Evolutionary conservation across 495 filamentous ascomycete species (phyloP), one percentile per base, ranked within the genome.

Genomic region (Bathelium albidoporum): DNA sequence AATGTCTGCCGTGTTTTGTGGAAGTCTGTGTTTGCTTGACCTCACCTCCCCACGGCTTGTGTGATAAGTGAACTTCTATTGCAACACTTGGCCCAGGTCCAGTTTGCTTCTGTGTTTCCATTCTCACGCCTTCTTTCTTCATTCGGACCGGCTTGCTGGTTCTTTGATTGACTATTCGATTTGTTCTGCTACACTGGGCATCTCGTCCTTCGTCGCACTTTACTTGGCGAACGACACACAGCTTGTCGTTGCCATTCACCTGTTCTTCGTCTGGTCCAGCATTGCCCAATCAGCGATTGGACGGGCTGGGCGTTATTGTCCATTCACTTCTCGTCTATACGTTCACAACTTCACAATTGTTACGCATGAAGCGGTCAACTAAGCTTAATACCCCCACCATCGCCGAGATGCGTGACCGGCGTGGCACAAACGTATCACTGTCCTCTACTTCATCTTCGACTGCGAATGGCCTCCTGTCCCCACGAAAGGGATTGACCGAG

Each of bases 401-500:
- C 24, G 49, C 49, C 2, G 49, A 59, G 7, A 76, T 76, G 74
- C 73, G 73, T 59, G 72, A 72, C 61, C 64, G 74, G 32, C 68
- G 71, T 43, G 73, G 73, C 58, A 71, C 73, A 14, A 70, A 67
- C 53, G 68, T 76, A 49, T 70, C 69, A 1, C 65, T 72, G 10
- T 73, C 72, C 10, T 69, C 74, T 53, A 66, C 69, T 34, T 65
- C 69, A 12, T 73, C 71, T 29, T 65, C 66, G 32, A 67, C 59
- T 58, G 72, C 73, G 7, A 64, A 68, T 26, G 55, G 62, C 18
- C 69, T 73, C 52, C 64, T 69, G n/a, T 83, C 83, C 0, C 82
- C 81, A 22, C 78, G 83, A 26, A 82, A 83, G 66, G 83, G 73
- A 69, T 82, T 85, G 70, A 81, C 83, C 67, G 83, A 85, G 43